Evolutionary conservation across 139 green algal species (phyloP).

Genomic region (Ettlia oleoabundans): DNA sequence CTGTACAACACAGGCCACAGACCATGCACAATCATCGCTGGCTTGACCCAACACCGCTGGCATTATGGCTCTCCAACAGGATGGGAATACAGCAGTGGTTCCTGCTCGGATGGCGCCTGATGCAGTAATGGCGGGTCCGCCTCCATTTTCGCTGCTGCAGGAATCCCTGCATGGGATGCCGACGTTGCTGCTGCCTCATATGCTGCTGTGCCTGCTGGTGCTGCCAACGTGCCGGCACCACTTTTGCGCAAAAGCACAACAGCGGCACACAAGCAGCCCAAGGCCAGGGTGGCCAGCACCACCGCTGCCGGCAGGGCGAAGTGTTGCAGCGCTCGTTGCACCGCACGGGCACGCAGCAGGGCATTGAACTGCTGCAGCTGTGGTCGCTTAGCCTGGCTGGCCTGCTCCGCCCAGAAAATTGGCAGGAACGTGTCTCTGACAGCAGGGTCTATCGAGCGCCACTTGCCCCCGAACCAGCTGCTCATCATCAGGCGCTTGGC

Average conservation of each 20-base stretch:
- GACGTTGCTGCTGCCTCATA: neutral
- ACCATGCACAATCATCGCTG: too few species aligned
- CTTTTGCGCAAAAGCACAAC: neutral
- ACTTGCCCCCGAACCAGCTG: slow-evolving; percentile 44
- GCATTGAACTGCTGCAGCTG: slow-evolving; percentile 18
- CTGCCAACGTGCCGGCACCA: neutral
- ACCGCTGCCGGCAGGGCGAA: neutral
- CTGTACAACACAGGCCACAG: too few species aligned
- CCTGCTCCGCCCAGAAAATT: slow-evolving; percentile 67
- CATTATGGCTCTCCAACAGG: neutral
- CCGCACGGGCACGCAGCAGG: slow-evolving; percentile 9
- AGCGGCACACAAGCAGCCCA: neutral
- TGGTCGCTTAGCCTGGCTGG: neutral
- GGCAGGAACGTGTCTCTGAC: slow-evolving; percentile 58
- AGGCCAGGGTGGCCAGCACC: neutral
- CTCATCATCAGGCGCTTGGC: slow-evolving; percentile 61
- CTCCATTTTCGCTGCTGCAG: too few species aligned
- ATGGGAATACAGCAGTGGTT: neutral
- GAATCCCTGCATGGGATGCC: neutral
- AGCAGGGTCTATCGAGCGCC: slow-evolving; percentile 42
- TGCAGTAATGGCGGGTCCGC: too few species aligned
- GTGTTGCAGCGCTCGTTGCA: neutral
- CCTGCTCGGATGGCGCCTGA: neutral
- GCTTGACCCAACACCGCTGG: too few species aligned
- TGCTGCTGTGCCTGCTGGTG: neutral